These are phyloP conservation scores for Fusarium algeriense DNA, from an alignment of 2,329 filamentous ascomycete genomes.

Conservation along the genomic window DNA sequence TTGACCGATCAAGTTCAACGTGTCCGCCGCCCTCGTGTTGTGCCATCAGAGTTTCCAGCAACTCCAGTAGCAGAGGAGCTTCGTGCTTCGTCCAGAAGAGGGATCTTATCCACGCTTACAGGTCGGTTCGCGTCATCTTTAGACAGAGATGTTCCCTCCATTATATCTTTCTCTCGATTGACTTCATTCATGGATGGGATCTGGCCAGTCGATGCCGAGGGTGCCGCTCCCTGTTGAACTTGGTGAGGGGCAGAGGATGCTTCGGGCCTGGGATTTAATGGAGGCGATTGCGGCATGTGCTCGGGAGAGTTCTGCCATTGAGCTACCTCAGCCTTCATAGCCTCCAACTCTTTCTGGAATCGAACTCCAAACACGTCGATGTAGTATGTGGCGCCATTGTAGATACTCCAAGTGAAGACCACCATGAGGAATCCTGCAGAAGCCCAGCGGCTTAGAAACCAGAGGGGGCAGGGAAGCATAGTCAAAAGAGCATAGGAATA, in stretches of 20 bases:
- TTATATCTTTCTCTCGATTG: slow-evolving; percentile 33
- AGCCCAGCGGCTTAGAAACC: slow-evolving; percentile 90
- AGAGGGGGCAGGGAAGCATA: slow-evolving; percentile 93
- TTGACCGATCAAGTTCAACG: slow-evolving; percentile 31
- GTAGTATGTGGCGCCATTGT: slow-evolving; percentile 97
- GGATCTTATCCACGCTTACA: slow-evolving; percentile 66
- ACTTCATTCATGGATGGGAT: slow-evolving; percentile 34
- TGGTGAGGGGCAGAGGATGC: slow-evolving; percentile 22
- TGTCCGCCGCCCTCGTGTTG: slow-evolving; percentile 61
- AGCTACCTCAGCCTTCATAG: slow-evolving; percentile 86
- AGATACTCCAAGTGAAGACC: slow-evolving; percentile 95
- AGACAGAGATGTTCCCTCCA: slow-evolving; percentile 26
- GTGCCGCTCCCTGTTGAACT: slow-evolving; percentile 25
- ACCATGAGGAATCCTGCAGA: slow-evolving; percentile 80
- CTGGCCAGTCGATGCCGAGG: slow-evolving; percentile 32
- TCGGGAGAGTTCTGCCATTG: slow-evolving; percentile 82
- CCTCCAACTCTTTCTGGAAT: slow-evolving; percentile 96
- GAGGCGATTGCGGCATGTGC: slow-evolving; percentile 53
- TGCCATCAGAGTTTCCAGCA: slow-evolving; percentile 60
- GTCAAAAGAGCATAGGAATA: slow-evolving; percentile 91
- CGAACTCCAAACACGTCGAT: slow-evolving; percentile 97
- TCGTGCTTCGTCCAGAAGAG: slow-evolving; percentile 64
- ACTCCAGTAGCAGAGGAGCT: slow-evolving; percentile 55
- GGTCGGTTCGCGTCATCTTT: slow-evolving; percentile 40
- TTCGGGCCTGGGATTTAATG: slow-evolving; percentile 50